Evolutionary conservation across 148 eudicot genomes (phyloP).

Genomic region (Rhododendron kiyosumense): DNA sequence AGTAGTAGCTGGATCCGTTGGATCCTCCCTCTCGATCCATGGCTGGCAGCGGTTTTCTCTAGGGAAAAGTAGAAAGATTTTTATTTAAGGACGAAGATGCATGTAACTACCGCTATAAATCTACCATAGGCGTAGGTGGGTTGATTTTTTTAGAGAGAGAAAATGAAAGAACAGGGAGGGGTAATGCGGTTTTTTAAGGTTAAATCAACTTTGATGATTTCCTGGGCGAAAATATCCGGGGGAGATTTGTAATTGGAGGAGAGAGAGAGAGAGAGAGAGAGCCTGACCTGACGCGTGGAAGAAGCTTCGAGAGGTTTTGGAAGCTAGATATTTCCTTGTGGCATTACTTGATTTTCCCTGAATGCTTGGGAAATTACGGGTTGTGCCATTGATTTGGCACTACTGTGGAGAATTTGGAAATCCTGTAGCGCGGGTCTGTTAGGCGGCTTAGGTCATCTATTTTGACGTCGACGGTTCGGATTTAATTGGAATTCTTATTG

Average conservation of each 20-base stretch:
- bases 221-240: slow-evolving; percentile 16
- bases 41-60: background rate
- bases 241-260: background rate
- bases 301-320: slow-evolving; percentile 16
- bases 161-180: background rate
- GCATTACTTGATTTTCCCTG: background rate
- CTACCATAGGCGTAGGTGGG: background rate
- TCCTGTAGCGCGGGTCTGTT: too few relatives aligned
- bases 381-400: background rate
- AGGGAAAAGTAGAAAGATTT: too few relatives aligned
- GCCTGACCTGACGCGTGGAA: background rate
- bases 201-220: background rate
- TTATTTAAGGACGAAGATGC: background rate
- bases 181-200: background rate
- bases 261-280: background rate
- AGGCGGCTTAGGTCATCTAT: too few relatives aligned
- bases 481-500: too few relatives aligned
- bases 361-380: background rate
- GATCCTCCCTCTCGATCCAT: slow-evolving; percentile 56
- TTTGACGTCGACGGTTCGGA: rapidly evolving
- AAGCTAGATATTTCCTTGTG: slow-evolving; percentile 7
- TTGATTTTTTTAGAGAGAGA: background rate
- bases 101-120: background rate
- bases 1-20: slow-evolving; percentile 51
- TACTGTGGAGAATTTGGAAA: too few relatives aligned